Conservation (phyloP, 495 filamentous ascomycete species). For the Lasiosphaeris hirsuta region DNA sequence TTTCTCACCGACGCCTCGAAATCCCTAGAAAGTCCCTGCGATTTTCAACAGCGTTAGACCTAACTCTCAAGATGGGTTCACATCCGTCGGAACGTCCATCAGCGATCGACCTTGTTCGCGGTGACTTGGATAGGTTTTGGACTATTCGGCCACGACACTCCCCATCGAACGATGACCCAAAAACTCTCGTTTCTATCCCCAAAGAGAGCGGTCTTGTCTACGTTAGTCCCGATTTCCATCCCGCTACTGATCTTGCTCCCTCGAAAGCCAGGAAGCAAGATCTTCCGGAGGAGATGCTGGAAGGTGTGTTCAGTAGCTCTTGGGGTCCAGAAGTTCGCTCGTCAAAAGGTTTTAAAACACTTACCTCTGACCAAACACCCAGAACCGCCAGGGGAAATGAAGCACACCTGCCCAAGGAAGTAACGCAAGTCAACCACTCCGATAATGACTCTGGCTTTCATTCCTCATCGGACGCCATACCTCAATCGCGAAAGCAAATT, state of each 20-base stretch:
- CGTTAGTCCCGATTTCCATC: neutral
- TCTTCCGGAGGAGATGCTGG: neutral
- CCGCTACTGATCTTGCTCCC: neutral
- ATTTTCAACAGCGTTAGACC: no score
- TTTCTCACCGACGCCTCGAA: no score
- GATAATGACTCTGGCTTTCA: no score
- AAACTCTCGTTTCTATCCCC: neutral
- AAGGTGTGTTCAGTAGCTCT: neutral
- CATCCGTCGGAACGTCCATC: conserved; percentile 10
- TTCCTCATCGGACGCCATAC: no score
- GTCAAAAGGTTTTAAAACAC: neutral
- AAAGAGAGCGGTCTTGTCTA: neutral
- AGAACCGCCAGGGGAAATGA: no score
- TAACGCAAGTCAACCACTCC: no score
- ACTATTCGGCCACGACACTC: neutral
- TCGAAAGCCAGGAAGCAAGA: neutral
- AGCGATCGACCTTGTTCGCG: conserved; percentile 10
- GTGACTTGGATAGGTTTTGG: conserved; percentile 9
- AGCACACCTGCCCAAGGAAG: no score
- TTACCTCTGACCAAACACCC: no score
- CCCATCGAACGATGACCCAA: neutral
- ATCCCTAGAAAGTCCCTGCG: no score
- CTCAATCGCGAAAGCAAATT: no score
- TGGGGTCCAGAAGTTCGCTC: neutral
- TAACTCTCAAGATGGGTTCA: conserved; percentile 1